Percentiles rank a stretch among this genome's conserved stretches.
phyloP scores from a whole-genome alignment of 768 basidiomycete genomes.

The Omphalotus guepiniiformis region DNA sequence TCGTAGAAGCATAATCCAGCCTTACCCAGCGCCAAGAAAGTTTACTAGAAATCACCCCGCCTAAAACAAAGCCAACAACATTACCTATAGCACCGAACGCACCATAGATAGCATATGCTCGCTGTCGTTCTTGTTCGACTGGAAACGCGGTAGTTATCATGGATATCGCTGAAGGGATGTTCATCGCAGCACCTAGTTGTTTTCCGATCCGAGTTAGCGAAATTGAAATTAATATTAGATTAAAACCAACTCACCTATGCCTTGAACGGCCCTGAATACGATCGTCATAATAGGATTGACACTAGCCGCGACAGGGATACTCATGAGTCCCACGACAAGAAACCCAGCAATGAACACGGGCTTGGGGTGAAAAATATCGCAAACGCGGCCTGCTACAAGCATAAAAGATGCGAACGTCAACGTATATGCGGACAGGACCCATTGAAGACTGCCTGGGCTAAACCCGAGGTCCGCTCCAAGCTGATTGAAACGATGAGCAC shows the following conservation, averaged over 20 bases:
- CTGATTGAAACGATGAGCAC: constrained; percentile 31
- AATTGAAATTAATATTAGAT: too few relatives aligned
- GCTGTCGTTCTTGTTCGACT: constrained; percentile 33
- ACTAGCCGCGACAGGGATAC: not conserved
- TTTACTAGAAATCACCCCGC: constrained; percentile 34
- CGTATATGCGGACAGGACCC: constrained; percentile 29
- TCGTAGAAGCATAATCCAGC: not conserved
- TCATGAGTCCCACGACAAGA: constrained; percentile 2
- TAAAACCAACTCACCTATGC: not conserved
- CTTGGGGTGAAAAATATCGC: constrained; percentile 12
- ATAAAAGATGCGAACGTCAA: constrained; percentile 13
- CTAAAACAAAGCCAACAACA: constrained; percentile 34
- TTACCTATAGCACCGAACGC: constrained; percentile 42
- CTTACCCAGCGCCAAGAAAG: constrained; percentile 38
- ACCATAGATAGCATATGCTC: constrained; percentile 41
- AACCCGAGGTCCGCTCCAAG: constrained; percentile 33
- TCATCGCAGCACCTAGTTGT: constrained; percentile 11
- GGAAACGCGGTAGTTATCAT: constrained; percentile 6
- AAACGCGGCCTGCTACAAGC: constrained; percentile 12
- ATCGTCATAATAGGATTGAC: constrained; percentile 3
- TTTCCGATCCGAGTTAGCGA: constrained; percentile 15
- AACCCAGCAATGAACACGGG: constrained; percentile 10
- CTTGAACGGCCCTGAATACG: constrained; percentile 6
- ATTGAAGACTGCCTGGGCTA: not conserved
- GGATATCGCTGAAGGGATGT: constrained; percentile 8